These are phyloP conservation scores for Trypanosoma conorhini DNA, from an alignment of 208 protist genomes.

Conservation along the genomic window DNA sequence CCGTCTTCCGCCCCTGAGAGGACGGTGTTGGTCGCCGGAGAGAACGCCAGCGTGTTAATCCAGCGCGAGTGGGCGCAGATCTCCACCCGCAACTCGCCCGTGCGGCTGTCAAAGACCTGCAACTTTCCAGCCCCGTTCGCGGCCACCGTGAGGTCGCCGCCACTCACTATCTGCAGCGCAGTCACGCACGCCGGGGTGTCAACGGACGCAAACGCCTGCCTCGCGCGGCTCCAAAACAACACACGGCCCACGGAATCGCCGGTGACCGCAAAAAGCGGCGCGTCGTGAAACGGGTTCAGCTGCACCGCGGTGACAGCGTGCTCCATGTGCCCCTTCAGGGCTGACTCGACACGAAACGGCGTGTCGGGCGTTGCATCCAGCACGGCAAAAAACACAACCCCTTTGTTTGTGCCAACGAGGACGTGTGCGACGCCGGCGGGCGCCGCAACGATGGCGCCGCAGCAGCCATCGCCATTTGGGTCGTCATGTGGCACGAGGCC, in stretches of 20 bases:
- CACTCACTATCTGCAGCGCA: slow-evolving; percentile 34
- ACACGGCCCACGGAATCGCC: slow-evolving; percentile 47
- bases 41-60: slow-evolving; percentile 55
- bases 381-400: slow-evolving; percentile 29
- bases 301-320: slow-evolving; percentile 45
- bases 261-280: slow-evolving; percentile 24
- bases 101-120: slow-evolving; percentile 31
- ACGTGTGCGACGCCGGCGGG: slow-evolving; percentile 10
- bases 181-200: slow-evolving; percentile 47
- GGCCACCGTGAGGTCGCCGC: slow-evolving; percentile 34
- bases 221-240: slow-evolving; percentile 41
- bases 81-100: slow-evolving; percentile 29
- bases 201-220: slow-evolving; percentile 17
- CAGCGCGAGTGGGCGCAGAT: slow-evolving; percentile 69
- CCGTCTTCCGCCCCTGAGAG: slow-evolving; percentile 58
- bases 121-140: slow-evolving; percentile 60
- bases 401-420: slow-evolving; percentile 28
- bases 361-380: background rate
- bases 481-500: slow-evolving; percentile 19
- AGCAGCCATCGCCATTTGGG: slow-evolving; percentile 20
- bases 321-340: slow-evolving; percentile 37
- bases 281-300: slow-evolving; percentile 20
- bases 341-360: slow-evolving; percentile 11
- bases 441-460: slow-evolving; percentile 5
- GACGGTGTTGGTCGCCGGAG: slow-evolving; percentile 22